Evolutionary conservation across 2,329 filamentous ascomycete genomes (phyloP), one percentile per base, ranked within the genome.

Genomic region (Aureobasidium sp.): DNA sequence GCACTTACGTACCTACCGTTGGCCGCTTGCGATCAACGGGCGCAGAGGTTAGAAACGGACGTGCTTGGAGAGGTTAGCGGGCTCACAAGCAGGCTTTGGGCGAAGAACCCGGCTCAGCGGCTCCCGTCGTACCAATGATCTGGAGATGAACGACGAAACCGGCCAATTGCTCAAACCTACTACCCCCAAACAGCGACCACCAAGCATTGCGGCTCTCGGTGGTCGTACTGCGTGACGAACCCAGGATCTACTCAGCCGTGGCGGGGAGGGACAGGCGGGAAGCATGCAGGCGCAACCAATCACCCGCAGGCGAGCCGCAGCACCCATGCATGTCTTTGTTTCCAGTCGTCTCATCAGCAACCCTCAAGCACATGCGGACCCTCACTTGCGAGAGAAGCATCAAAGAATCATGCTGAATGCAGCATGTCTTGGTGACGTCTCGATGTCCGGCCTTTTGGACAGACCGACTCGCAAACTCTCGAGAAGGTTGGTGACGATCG

Each of bases 71-170:
- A 44, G 42, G 27, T 31, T 59, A 48, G 42, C 42, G 55, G 55
- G 25, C 31, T 11, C 7, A 34, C 27, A 29, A 57, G 39, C 39
- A 44, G 53, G 55, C 42, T 58, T 48, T 58, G 29, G 25, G 31
- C 14, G n/a, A 29, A 51, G 27, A 42, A 49, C 41, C 57, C 57
- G 57, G 57, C 57, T 60, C 31, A 36, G 44, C 41, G 57, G 57
- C 57, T 42, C 22, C 22, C 12, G 57, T 60, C 34, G 44, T 60
- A 51, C 57, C 36, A 42, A n/a, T 36, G 7, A 42, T 60, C 45
- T 60, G 57, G 44, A 49, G 57, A 60, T 60, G 57, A 51, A 39
- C 7, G n/a, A 49, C 45, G 57, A 60, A 60, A 60, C 57, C 57
- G 57, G 57, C 34, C 34, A 49, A 41, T 49, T 44, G 57, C 25